Conservation (phyloP, 208 protist genomes). For the Crithidia bombi region DNA sequence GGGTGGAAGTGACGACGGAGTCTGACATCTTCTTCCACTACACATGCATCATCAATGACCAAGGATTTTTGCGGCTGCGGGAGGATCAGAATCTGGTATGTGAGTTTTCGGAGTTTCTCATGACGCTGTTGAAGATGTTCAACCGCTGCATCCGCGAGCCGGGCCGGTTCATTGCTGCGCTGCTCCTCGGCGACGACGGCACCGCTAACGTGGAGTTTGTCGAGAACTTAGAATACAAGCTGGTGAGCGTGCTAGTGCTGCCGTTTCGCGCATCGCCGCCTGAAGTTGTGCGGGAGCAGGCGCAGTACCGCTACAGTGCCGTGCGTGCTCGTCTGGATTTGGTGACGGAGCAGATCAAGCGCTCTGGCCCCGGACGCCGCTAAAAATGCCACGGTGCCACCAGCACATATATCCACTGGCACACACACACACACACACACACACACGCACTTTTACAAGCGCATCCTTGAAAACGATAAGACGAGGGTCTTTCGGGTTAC, state of each 20-base stretch:
- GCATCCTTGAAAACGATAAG: no score
- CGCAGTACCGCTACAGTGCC: slow-evolving; percentile 93
- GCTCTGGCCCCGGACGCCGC: slow-evolving; percentile 55
- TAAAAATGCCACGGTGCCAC: slow-evolving; percentile 3
- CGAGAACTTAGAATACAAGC: slow-evolving; percentile 96
- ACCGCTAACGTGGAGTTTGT: slow-evolving; percentile 93
- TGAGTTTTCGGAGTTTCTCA: slow-evolving; percentile 92
- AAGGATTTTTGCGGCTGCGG: slow-evolving; percentile 77
- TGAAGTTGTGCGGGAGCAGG: slow-evolving; percentile 89
- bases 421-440: neutral
- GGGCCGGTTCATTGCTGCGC: slow-evolving; percentile 83
- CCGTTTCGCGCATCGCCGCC: slow-evolving; percentile 89
- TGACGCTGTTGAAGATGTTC: slow-evolving; percentile 94
- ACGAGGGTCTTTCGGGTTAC: no score
- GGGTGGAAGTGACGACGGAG: slow-evolving; percentile 91
- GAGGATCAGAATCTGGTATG: slow-evolving; percentile 94
- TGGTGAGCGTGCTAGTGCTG: slow-evolving; percentile 92
- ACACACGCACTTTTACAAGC: no score
- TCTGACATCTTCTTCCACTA: slow-evolving; percentile 95
- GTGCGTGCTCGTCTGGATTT: slow-evolving; percentile 85
- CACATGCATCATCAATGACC: slow-evolving; percentile 90
- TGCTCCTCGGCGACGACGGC: slow-evolving; percentile 86
- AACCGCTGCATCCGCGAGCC: slow-evolving; percentile 93
- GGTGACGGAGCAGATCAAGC: slow-evolving; percentile 92
- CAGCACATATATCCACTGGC: neutral